phyloP scores from a whole-genome alignment of 371 early-diverging fungal genomes.

The Apophysomyces ossiformis region DNA sequence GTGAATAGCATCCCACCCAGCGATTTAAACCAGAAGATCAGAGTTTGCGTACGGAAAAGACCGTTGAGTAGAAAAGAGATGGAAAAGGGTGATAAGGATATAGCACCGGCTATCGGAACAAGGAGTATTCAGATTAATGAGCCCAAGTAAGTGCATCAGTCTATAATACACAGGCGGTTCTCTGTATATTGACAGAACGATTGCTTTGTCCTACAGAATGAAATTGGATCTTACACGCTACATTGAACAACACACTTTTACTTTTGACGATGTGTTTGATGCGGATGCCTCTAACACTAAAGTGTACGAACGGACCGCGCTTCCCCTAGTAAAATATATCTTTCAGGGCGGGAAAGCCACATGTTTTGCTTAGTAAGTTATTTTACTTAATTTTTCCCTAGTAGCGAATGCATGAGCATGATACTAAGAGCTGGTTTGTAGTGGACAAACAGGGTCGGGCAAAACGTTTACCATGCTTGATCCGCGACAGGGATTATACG shows the following conservation, averaged over 20 bases:
- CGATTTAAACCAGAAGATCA: constrained; percentile 77
- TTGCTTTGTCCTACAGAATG: constrained; percentile 45
- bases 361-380: constrained; percentile 93
- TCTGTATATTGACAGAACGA: background rate
- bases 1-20: constrained; percentile 14
- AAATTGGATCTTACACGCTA: constrained; percentile 96
- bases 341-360: constrained; percentile 95
- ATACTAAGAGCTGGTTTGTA: constrained; percentile 16
- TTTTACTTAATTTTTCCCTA: background rate
- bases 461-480: constrained; percentile 98
- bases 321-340: constrained; percentile 89
- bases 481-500: constrained; percentile 82
- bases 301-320: constrained; percentile 87
- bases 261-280: constrained; percentile 97
- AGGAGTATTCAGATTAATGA: constrained; percentile 83
- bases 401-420: background rate
- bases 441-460: constrained; percentile 94
- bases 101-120: constrained; percentile 68
- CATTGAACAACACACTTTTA: constrained; percentile 92
- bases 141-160: constrained; percentile 71
- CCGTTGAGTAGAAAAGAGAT: constrained; percentile 87
- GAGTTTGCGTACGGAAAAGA: constrained; percentile 95
- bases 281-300: constrained; percentile 78
- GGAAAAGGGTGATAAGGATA: constrained; percentile 80
- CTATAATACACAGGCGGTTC: background rate